A percentile compares a stretch with the other conserved stretches of the same genome.
phyloP scores from a whole-genome alignment of 2,329 filamentous ascomycete genomes.

The Huntiella savannae region DNA sequence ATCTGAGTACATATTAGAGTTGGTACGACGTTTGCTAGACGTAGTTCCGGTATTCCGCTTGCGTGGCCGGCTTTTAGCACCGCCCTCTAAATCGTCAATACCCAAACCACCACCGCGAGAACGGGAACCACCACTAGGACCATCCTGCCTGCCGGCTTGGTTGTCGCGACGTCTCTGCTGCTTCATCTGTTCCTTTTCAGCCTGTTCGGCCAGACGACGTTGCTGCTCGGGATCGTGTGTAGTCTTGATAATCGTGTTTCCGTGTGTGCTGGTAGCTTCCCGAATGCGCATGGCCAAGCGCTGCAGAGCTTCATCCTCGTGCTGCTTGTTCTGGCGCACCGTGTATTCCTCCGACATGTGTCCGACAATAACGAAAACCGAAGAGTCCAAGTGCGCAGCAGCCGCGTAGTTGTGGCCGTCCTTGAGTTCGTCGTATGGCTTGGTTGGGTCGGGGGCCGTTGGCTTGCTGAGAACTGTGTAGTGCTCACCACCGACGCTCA shows the following conservation, averaged over 20 bases:
- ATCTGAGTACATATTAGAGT: conserved; percentile 39
- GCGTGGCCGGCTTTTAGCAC: conserved; percentile 29
- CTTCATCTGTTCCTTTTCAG: conserved; percentile 54
- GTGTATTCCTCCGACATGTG: conserved; percentile 57
- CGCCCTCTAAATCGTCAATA: conserved; percentile 50
- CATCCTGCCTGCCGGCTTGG: conserved; percentile 43
- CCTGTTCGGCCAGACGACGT: conserved; percentile 52
- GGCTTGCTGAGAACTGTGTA: conserved; percentile 55
- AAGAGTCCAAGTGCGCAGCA: conserved; percentile 48
- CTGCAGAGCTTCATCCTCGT: conserved; percentile 53
- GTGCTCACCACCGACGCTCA: conserved; percentile 57
- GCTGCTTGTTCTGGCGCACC: conserved; percentile 45
- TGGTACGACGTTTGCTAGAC: conserved; percentile 33
- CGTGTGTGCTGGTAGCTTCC: conserved; percentile 35
- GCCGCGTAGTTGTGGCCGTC: conserved; percentile 63
- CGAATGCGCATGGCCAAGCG: conserved; percentile 49
- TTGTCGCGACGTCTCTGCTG: conserved; percentile 48
- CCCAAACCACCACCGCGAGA: conserved; percentile 36
- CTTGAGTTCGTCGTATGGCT: conserved; percentile 44
- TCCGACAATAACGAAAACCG: conserved; percentile 52
- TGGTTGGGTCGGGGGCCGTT: conserved; percentile 41
- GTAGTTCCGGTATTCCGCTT: conserved; percentile 32
- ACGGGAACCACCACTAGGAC: conserved; percentile 30
- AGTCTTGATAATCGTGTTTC: conserved; percentile 49
- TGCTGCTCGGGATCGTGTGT: conserved; percentile 58